A percentile compares a stretch with the other conserved stretches of the same genome.
These are phyloP conservation scores for Penicillium verrucosum DNA, from an alignment of 2,329 filamentous ascomycete genomes.

Conservation along the genomic window DNA sequence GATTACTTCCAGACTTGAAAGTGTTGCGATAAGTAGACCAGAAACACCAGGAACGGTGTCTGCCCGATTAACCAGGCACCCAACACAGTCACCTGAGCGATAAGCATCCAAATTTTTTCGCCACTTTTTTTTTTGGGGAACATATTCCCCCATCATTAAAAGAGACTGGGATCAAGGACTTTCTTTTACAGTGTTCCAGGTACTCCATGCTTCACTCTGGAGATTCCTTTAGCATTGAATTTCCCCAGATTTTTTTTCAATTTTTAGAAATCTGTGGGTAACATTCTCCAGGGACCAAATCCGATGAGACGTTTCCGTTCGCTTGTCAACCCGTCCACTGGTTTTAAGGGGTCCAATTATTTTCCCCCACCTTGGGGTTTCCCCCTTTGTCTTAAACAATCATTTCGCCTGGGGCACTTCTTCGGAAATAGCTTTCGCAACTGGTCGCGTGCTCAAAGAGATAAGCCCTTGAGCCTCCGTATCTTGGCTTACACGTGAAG, in stretches of 20 bases:
- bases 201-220: neutral
- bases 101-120: conserved; percentile 20
- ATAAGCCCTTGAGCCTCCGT: neutral
- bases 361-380: conserved; percentile 16
- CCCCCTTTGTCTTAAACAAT: conserved; percentile 1
- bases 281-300: conserved; percentile 6
- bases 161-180: neutral
- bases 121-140: conserved; percentile 14
- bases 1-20: too few species aligned
- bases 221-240: neutral
- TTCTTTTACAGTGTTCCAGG: neutral
- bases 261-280: neutral
- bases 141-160: neutral
- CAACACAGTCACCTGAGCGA: conserved; percentile 23
- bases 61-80: conserved; percentile 22
- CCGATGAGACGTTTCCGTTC: conserved; percentile 17
- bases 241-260: conserved; percentile 4
- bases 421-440: neutral
- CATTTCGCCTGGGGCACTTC: neutral
- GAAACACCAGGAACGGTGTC: neutral
- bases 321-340: conserved; percentile 13
- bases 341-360: conserved; percentile 13
- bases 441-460: conserved; percentile 9
- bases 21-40: too few species aligned
- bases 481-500: conserved; percentile 5